Percentiles rank a stretch among this genome's conserved stretches.
These are phyloP conservation scores for Apiospora phragmitis DNA, from an alignment of 2,329 filamentous ascomycete genomes.

Conservation along the genomic window DNA sequence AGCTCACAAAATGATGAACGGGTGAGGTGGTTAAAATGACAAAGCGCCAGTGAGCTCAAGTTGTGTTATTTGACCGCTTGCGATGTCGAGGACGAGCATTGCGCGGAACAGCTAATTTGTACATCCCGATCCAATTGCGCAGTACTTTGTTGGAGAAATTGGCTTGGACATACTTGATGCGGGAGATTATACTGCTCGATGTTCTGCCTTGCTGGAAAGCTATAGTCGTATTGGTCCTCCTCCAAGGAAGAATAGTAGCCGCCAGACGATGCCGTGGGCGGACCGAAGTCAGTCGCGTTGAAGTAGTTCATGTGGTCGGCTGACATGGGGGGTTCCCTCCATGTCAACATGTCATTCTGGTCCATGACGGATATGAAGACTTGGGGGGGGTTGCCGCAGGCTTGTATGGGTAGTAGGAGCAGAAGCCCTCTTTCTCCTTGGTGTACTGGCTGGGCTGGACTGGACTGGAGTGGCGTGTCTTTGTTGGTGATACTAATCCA, in stretches of 20 bases:
- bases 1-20: neutral
- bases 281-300: constrained; percentile 7
- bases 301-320: constrained; percentile 12
- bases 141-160: neutral
- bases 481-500: neutral
- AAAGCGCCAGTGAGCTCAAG: neutral
- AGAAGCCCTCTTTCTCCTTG: neutral
- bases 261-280: constrained; percentile 8
- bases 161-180: neutral
- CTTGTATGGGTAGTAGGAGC: neutral
- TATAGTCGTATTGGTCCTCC: constrained; percentile 5
- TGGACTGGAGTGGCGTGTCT: neutral
- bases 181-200: constrained; percentile 1
- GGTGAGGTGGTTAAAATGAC: neutral
- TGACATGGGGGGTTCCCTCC: constrained; percentile 8
- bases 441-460: neutral
- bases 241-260: constrained; percentile 11
- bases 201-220: neutral
- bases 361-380: neutral
- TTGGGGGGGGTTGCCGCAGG: neutral
- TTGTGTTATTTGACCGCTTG: neutral
- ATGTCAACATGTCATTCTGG: constrained; percentile 11
- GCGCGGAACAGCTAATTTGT: neutral
- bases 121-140: neutral
- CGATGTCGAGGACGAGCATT: neutral